Percentiles rank a stretch among this genome's conserved stretches.
phyloP scores from a whole-genome alignment of 2,329 filamentous ascomycete genomes.

The Biscogniauxia marginata region DNA sequence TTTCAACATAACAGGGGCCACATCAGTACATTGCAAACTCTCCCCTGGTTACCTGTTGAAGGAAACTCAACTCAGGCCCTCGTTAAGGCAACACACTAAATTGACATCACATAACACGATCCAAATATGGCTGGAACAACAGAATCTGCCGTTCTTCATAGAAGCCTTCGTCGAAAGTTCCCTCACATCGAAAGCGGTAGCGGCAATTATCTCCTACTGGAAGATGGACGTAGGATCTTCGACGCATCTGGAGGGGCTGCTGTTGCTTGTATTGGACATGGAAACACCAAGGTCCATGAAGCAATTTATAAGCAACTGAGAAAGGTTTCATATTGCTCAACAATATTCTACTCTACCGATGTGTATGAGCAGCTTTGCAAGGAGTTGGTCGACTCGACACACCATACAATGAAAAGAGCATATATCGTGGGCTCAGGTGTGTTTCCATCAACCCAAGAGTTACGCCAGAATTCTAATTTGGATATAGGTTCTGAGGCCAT shows the following conservation, averaged over 20 bases:
- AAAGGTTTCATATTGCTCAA: slow-evolving; percentile 42
- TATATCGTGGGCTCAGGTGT: slow-evolving; percentile 37
- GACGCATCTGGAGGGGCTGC: slow-evolving; percentile 47
- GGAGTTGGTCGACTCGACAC: slow-evolving; percentile 31
- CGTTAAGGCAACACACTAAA: neutral
- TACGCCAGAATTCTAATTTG: neutral
- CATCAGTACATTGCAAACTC: no score
- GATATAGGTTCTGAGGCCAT: slow-evolving; percentile 58
- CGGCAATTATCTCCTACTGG: slow-evolving; percentile 39
- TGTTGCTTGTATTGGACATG: slow-evolving; percentile 47
- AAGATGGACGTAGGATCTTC: slow-evolving; percentile 41
- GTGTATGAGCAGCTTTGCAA: slow-evolving; percentile 24
- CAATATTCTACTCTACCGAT: slow-evolving; percentile 29
- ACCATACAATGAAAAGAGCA: slow-evolving; percentile 34
- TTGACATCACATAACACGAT: neutral
- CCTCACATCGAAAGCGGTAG: slow-evolving; percentile 32
- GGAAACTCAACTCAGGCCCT: no score
- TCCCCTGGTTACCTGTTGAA: neutral
- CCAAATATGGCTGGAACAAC: slow-evolving; percentile 2
- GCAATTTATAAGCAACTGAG: slow-evolving; percentile 42
- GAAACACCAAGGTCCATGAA: slow-evolving; percentile 39
- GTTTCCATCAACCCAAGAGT: slow-evolving; percentile 3
- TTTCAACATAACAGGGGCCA: no score
- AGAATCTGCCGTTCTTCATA: slow-evolving; percentile 39
- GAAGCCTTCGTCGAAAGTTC: slow-evolving; percentile 36